phyloP scores from a whole-genome alignment of 1,284 basidiomycete species.

The Sanghuangporus weigelae region DNA sequence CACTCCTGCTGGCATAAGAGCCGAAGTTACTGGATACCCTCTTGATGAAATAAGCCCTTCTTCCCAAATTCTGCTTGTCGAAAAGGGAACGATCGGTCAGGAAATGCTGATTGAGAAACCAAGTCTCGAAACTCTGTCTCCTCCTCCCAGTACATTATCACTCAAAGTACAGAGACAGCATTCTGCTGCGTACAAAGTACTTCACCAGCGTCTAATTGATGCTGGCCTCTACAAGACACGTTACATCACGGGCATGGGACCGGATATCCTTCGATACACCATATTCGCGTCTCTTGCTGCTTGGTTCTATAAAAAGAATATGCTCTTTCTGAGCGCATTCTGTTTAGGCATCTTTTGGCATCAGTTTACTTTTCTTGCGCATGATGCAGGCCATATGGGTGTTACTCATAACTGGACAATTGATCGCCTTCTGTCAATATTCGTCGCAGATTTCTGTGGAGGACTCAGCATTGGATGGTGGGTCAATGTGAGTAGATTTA shows the following conservation, averaged over 20 bases:
- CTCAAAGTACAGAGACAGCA: constrained; percentile 63
- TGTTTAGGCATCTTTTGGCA: constrained; percentile 92
- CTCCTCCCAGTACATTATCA: constrained; percentile 50
- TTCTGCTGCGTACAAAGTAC: constrained; percentile 73
- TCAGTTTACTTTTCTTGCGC: constrained; percentile 88
- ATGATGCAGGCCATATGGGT: constrained; percentile 94
- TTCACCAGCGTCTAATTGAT: constrained; percentile 72
- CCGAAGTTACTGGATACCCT: constrained; percentile 5
- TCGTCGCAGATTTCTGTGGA: constrained; percentile 85
- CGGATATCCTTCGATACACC: constrained; percentile 77
- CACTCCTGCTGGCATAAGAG: constrained; percentile 13
- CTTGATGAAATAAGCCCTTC: constrained; percentile 32
- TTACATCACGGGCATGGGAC: constrained; percentile 85
- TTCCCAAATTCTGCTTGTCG: constrained; percentile 61
- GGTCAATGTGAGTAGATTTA: constrained; percentile 72
- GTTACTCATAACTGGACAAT: constrained; percentile 84
- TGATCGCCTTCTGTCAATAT: constrained; percentile 78
- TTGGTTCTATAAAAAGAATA: constrained; percentile 58
- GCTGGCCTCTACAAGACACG: constrained; percentile 86
- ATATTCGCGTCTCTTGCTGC: constrained; percentile 57
- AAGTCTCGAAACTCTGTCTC: constrained; percentile 44
- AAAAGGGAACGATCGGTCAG: constrained; percentile 26
- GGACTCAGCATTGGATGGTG: constrained; percentile 97
- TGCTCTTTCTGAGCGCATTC: constrained; percentile 67
- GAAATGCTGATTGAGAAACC: constrained; percentile 28